phyloP scores from a whole-genome alignment of 192 early-diverging fungal species.

The Haplosporangium gracile region DNA sequence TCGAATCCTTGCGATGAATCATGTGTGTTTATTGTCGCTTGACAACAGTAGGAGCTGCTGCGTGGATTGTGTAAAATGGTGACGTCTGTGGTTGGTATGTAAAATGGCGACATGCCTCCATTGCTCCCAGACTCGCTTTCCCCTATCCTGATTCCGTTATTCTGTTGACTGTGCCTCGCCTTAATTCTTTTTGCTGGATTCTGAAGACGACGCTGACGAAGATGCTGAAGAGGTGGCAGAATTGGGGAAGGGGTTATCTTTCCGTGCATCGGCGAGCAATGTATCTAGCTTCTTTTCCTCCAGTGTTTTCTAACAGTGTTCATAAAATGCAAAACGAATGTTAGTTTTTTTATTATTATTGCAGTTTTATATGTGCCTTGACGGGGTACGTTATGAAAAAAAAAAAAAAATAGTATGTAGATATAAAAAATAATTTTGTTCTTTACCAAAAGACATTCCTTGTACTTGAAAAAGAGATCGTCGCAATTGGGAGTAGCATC shows the following conservation, averaged over 20 bases:
- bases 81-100: neutral
- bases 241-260: constrained; percentile 75
- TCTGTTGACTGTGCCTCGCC: neutral
- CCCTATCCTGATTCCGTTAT: neutral
- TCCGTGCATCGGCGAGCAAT: constrained; percentile 86
- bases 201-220: constrained; percentile 14
- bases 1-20: too few species aligned
- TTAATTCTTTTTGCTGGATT: constrained; percentile 27
- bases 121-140: neutral
- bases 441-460: constrained; percentile 83
- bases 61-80: neutral
- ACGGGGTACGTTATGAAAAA: neutral
- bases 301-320: constrained; percentile 68
- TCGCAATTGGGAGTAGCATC: constrained; percentile 84
- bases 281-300: constrained; percentile 89
- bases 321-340: neutral
- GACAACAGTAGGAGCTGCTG: neutral
- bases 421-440: neutral
- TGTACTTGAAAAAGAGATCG: constrained; percentile 86
- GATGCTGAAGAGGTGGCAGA: constrained; percentile 24
- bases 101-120: neutral
- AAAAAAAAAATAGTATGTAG: neutral
- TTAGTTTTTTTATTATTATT: neutral
- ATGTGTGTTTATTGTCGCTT: neutral
- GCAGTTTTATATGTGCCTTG: too few species aligned